These are phyloP conservation scores for Jaltomata sinuosa DNA, from an alignment of 257 asterid genomes.

Conservation along the genomic window DNA sequence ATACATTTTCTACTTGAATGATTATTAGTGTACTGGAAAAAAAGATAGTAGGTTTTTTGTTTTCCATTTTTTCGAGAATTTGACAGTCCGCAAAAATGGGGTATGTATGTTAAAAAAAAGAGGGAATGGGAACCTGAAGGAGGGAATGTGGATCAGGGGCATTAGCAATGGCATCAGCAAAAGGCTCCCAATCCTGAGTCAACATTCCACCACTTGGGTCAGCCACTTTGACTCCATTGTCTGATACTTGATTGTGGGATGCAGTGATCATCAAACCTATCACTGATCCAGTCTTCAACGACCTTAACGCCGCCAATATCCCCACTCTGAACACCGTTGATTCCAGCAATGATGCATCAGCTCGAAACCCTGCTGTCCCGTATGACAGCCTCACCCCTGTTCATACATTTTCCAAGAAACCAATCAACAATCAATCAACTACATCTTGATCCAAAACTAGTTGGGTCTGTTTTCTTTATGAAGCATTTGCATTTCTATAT, in stretches of 20 bases:
- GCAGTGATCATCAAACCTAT: conserved; percentile 92
- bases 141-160: conserved; percentile 54
- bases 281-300: conserved; percentile 56
- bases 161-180: conserved; percentile 71
- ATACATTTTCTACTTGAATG: not conserved
- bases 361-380: conserved; percentile 93
- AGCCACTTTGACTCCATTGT: conserved; percentile 85
- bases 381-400: conserved; percentile 63
- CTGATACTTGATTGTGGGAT: conserved; percentile 69
- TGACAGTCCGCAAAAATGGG: not conserved
- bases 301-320: conserved; percentile 76
- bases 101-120: not conserved
- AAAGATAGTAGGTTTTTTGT: not conserved
- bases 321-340: conserved; percentile 83
- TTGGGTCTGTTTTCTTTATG: not conserved
- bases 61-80: not conserved
- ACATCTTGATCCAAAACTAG: not conserved
- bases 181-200: conserved; percentile 92
- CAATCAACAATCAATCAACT: not conserved
- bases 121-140: conserved; percentile 36
- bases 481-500: not conserved
- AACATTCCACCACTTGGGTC: conserved; percentile 94
- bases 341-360: conserved; percentile 55
- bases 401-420: not conserved
- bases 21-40: not conserved